Conservation (phyloP, 169 alveolate species). For the Eimeria maxima region DNA sequence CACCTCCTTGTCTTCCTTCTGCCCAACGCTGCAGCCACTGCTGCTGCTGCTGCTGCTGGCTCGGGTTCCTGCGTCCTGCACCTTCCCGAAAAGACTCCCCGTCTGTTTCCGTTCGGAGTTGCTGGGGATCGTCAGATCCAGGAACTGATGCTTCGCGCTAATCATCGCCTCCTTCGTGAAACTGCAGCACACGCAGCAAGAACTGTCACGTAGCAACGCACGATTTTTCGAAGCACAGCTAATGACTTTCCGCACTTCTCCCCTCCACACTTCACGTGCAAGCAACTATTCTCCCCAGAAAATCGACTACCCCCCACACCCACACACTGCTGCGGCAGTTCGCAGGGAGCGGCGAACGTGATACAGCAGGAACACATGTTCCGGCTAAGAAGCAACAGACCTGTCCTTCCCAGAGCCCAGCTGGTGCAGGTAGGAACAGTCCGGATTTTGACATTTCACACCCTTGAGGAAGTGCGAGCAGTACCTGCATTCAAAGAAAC, state of each 20-base stretch:
- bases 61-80: constrained; percentile 44
- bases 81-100: constrained; percentile 58
- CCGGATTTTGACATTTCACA: constrained; percentile 92
- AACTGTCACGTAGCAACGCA: neutral
- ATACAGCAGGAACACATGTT: neutral
- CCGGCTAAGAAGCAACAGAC: neutral
- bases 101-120: constrained; percentile 60
- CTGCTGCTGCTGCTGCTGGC: constrained; percentile 47
- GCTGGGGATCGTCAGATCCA: constrained; percentile 80
- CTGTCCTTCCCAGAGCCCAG: constrained; percentile 92
- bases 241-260: neutral
- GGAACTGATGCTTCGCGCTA: constrained; percentile 82
- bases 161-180: constrained; percentile 85
- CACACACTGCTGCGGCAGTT: neutral
- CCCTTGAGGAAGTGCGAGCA: constrained; percentile 94
- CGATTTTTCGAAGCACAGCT: neutral
- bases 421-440: constrained; percentile 95
- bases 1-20: constrained; percentile 46
- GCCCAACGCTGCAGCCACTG: neutral
- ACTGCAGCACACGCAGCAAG: constrained; percentile 54
- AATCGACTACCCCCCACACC: neutral
- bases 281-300: neutral
- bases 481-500: constrained; percentile 79
- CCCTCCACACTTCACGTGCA: neutral
- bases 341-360: neutral